Conservation (phyloP, 495 filamentous ascomycete genomes). For the Staphylotrichum tortipilum region DNA sequence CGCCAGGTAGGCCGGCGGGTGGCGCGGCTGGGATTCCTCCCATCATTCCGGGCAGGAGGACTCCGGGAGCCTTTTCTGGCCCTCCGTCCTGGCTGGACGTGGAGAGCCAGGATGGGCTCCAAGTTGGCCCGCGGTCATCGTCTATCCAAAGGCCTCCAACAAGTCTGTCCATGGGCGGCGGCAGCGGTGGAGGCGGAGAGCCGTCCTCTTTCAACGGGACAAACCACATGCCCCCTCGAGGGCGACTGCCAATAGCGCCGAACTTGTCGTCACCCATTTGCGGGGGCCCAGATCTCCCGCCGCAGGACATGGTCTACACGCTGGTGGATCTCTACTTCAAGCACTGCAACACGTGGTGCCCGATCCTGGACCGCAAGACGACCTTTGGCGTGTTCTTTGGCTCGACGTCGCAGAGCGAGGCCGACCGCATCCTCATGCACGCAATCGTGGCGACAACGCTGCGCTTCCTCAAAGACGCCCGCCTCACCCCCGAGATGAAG, state of each 20-base stretch:
- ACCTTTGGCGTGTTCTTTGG: neutral
- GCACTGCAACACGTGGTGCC: neutral
- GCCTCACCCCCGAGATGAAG: neutral
- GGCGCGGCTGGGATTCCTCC: neutral
- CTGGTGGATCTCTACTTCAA: neutral
- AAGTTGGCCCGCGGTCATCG: neutral
- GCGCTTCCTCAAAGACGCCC: neutral
- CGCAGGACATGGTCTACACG: neutral
- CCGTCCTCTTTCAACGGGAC: no score
- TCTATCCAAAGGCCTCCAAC: neutral
- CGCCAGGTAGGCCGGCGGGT: neutral
- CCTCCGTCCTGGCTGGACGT: neutral
- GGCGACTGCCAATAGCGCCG: no score
- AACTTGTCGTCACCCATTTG: neutral
- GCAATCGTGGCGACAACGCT: neutral
- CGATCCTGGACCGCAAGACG: neutral
- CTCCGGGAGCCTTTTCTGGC: neutral
- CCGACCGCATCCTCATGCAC: neutral
- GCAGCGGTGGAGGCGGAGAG: neutral
- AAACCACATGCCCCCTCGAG: no score
- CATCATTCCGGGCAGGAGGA: neutral
- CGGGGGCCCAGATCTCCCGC: neutral
- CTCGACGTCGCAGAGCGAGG: neutral
- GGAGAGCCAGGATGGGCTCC: neutral
- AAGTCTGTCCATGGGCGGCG: neutral